A percentile compares a stretch with the other conserved stretches of the same genome.
Evolutionary conservation across 768 basidiomycete species (phyloP).

Genomic region (Tricholoma flavovirens): DNA sequence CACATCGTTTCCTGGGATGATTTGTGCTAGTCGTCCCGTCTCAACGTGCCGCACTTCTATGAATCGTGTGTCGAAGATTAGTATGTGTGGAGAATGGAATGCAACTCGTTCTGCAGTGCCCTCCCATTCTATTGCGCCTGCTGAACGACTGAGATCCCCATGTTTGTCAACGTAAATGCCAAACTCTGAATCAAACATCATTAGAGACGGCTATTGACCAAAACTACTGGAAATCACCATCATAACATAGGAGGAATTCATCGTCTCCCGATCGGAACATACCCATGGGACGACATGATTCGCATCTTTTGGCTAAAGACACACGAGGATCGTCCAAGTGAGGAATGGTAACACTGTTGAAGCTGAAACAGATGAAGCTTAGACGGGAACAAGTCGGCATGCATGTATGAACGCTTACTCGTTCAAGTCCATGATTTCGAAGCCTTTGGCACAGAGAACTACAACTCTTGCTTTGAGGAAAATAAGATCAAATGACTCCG

Average conservation of each 20-base stretch:
- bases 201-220: background rate
- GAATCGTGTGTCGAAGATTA: slow-evolving; percentile 87
- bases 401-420: slow-evolving; percentile 51
- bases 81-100: slow-evolving; percentile 84
- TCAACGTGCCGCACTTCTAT: slow-evolving; percentile 88
- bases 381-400: background rate
- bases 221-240: slow-evolving; percentile 52
- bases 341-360: slow-evolving; percentile 87
- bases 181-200: slow-evolving; percentile 53
- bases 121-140: slow-evolving; percentile 91
- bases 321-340: slow-evolving; percentile 65
- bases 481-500: slow-evolving; percentile 84
- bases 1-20: slow-evolving; percentile 79
- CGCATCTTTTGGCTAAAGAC: slow-evolving; percentile 78
- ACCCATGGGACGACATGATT: slow-evolving; percentile 80
- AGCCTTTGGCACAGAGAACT: slow-evolving; percentile 89
- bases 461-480: slow-evolving; percentile 94
- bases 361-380: slow-evolving; percentile 36
- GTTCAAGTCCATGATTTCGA: slow-evolving; percentile 95
- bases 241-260: slow-evolving; percentile 91
- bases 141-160: slow-evolving; percentile 75
- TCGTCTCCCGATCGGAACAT: slow-evolving; percentile 92
- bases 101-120: slow-evolving; percentile 87
- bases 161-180: slow-evolving; percentile 94
- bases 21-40: slow-evolving; percentile 78